These are phyloP conservation scores for Myotisia sp. DNA, from an alignment of 2,329 filamentous ascomycete species.

Conservation along the genomic window DNA sequence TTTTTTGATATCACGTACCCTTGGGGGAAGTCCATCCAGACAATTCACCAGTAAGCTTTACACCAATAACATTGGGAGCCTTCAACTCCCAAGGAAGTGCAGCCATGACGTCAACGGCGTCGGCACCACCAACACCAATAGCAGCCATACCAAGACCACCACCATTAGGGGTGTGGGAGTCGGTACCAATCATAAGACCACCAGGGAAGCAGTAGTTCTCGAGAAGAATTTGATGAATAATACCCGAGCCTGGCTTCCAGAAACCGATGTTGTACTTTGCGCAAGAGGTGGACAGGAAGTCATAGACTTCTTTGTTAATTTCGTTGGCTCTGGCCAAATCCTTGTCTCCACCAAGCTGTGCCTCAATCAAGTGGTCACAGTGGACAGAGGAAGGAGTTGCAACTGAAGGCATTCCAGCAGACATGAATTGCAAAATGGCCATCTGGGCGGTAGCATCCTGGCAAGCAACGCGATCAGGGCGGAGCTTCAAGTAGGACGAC, in stretches of 20 bases:
- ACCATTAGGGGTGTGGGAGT: constrained; percentile 94
- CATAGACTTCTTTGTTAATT: constrained; percentile 99
- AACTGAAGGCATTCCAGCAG: constrained; percentile 86
- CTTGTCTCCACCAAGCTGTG: constrained; percentile 81
- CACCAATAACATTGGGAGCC: constrained; percentile 92
- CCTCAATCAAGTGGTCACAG: constrained; percentile 99
- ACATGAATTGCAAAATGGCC: constrained; percentile 99
- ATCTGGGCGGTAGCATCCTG: constrained; percentile 99
- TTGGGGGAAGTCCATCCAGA: constrained; percentile 89
- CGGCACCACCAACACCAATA: constrained; percentile 94
- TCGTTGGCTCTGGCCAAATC: constrained; percentile 80
- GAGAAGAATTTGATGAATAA: constrained; percentile 96
- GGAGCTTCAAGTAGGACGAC: constrained; percentile 87
- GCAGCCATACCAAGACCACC: constrained; percentile 90
- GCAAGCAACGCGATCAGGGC: constrained; percentile 94
- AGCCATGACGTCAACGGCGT: constrained; percentile 97
- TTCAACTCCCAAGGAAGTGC: constrained; percentile 96
- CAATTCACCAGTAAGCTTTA: constrained; percentile 80
- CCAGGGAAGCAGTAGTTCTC: constrained; percentile 99
- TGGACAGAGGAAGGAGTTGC: constrained; percentile 92
- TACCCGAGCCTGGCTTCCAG: constrained; percentile 97
- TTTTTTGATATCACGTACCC: constrained; percentile 40
- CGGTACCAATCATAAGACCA: constrained; percentile 92
- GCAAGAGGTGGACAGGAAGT: constrained; percentile 85
- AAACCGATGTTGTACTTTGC: constrained; percentile 99